Evolutionary conservation across 176 grass and related monocot genomes (phyloP).

Genomic region (Aegilops tauschii): DNA sequence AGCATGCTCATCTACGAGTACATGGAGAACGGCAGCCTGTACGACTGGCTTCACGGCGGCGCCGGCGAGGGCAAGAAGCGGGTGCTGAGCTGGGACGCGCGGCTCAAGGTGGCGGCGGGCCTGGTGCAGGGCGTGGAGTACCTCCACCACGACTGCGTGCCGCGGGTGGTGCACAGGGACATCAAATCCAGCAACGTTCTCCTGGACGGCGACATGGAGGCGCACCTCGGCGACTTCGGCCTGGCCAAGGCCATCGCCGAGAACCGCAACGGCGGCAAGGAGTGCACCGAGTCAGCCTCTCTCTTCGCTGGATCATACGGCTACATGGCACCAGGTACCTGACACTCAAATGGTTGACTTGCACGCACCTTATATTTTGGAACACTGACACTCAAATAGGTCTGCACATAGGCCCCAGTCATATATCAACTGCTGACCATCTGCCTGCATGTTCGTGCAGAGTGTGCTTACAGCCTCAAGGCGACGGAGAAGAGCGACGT

Average conservation of each 20-base stretch:
- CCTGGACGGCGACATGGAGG: slow-evolving; percentile 90
- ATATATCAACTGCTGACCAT: neutral
- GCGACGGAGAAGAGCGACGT: slow-evolving; percentile 81
- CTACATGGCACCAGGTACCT: slow-evolving; percentile 85
- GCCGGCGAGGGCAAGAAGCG: slow-evolving; percentile 35
- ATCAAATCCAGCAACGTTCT: slow-evolving; percentile 96
- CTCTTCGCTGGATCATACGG: slow-evolving; percentile 92
- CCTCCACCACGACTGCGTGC: slow-evolving; percentile 91
- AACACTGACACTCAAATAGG: neutral
- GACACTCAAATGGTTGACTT: too few species aligned
- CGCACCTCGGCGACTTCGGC: slow-evolving; percentile 95
- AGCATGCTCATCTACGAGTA: slow-evolving; percentile 86
- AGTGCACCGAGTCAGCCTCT: slow-evolving; percentile 64
- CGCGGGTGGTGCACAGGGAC: slow-evolving; percentile 72
- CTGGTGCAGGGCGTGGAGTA: slow-evolving; percentile 83
- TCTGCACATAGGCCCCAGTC: neutral
- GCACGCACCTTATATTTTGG: too few species aligned
- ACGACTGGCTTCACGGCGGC: slow-evolving; percentile 75
- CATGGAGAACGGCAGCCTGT: slow-evolving; percentile 98
- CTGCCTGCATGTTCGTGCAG: slow-evolving; percentile 22
- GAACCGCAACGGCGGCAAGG: slow-evolving; percentile 23
- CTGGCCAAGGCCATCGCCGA: slow-evolving; percentile 83
- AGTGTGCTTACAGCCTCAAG: slow-evolving; percentile 88
- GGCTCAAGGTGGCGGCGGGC: slow-evolving; percentile 71
- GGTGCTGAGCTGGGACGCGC: slow-evolving; percentile 61